Evolutionary conservation across 1,284 basidiomycete genomes (phyloP).

Genomic region (Sporisorium reilianum): DNA sequence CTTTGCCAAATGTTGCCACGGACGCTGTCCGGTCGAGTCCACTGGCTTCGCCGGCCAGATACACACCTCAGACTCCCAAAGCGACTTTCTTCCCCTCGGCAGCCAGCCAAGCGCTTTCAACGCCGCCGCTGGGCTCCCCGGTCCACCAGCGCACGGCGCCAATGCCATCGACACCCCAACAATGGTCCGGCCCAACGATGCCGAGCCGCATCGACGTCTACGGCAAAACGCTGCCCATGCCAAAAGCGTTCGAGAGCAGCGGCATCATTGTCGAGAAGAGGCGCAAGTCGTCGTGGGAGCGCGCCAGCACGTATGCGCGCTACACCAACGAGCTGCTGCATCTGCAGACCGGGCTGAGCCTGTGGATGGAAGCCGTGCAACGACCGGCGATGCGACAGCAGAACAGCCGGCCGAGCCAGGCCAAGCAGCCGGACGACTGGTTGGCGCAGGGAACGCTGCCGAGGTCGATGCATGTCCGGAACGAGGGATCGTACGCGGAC

Average conservation of each 20-base stretch:
- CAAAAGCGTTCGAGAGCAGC: constrained; percentile 47
- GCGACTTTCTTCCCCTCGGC: constrained; percentile 7
- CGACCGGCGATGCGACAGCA: constrained; percentile 50
- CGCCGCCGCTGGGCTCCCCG: constrained; percentile 25
- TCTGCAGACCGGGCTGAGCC: constrained; percentile 45
- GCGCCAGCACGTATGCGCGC: constrained; percentile 55
- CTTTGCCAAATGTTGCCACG: neutral
- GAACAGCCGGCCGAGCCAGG: constrained; percentile 14
- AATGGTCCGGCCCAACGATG: neutral
- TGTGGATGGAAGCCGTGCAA: constrained; percentile 58
- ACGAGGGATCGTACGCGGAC: constrained; percentile 55
- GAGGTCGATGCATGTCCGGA: constrained; percentile 32
- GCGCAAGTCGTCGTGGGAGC: constrained; percentile 55
- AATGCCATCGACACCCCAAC: constrained; percentile 10
- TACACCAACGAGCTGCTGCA: constrained; percentile 58
- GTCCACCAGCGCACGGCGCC: constrained; percentile 17
- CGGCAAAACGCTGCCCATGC: constrained; percentile 56
- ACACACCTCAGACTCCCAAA: constrained; percentile 13
- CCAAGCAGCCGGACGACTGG: constrained; percentile 18
- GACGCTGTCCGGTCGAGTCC: constrained; percentile 19
- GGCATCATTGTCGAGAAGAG: constrained; percentile 50
- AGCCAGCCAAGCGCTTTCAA: constrained; percentile 14
- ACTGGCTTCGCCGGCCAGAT: constrained; percentile 14
- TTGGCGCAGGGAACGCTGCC: constrained; percentile 22
- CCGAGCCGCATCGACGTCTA: constrained; percentile 49